These are phyloP conservation scores for Globisporangium uncinulatum DNA, from an alignment of 352 stramenopile species.

Conservation along the genomic window DNA sequence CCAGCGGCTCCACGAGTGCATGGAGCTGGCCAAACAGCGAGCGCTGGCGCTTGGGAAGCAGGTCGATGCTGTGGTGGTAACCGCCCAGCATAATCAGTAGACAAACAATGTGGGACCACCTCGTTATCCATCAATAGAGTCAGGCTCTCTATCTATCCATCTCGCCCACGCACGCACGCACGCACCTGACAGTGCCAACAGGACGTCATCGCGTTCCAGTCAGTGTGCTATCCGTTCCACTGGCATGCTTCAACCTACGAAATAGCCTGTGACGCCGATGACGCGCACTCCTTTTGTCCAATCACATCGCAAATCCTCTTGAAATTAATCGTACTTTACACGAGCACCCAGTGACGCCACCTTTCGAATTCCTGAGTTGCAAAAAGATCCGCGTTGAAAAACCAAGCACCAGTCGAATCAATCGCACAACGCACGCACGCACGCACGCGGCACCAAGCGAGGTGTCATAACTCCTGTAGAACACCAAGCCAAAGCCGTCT, in stretches of 20 bases:
- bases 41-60: constrained; percentile 29
- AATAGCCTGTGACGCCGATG: neutral
- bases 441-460: too few relatives aligned
- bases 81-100: neutral
- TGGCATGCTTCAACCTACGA: too few relatives aligned
- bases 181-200: too few relatives aligned
- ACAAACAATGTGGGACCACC: too few relatives aligned
- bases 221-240: too few relatives aligned
- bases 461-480: too few relatives aligned
- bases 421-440: too few relatives aligned
- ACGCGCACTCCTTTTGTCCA: neutral
- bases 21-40: constrained; percentile 50
- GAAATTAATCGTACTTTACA: neutral
- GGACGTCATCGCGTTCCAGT: too few relatives aligned
- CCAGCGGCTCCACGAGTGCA: constrained; percentile 53
- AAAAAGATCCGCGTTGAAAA: neutral
- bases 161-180: neutral
- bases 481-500: too few relatives aligned
- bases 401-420: neutral
- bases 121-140: neutral
- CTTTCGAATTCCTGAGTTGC: neutral
- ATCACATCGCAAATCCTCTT: neutral
- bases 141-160: constrained; percentile 1
- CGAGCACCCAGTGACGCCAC: neutral
- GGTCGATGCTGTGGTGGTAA: constrained; percentile 17